Evolutionary conservation across 2,329 filamentous ascomycete species (phyloP), one percentile per base, ranked within the genome.

Genomic region (Pleoardoris graminearum): DNA sequence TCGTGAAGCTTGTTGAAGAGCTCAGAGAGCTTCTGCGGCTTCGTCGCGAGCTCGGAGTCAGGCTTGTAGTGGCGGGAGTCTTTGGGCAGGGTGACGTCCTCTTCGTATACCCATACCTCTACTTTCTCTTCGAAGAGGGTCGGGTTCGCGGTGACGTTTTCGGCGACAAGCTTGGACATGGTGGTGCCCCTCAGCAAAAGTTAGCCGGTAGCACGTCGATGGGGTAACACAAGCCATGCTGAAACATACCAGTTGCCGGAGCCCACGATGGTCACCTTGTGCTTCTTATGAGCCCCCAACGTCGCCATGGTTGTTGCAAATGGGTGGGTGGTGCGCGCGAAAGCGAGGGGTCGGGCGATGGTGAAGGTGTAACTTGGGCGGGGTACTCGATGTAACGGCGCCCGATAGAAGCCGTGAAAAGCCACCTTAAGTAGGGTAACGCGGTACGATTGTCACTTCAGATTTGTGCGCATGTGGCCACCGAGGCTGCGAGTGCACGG

Each of bases 91-190:
- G 84, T 83, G 59, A 96, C 86, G 21, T 96, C 84, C 75, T 99
- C 94, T 76, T 99, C 94, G 71, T 86, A 97, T 68, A 99, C 95
- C 94, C 94, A 99, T 94, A 99, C 97, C 76, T 96, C 90, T 47
- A 99, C 91, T 57, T 91, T 81, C 72, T 87, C 80, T 69, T 97
- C 90, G 71, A 97, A 99, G 38, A 97, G 71, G 25, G 91, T 83
- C 8, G 86, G 82, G 76, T 96, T 81, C 59, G 82, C 85, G 57
- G 83, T 85, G 32, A 91, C 89, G 77, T 96, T 99, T 76, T 99
- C 93, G 63, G 92, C 92, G 47, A 97, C 84, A 57, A 99, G 95
- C 78, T 99, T 99, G 72, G 92, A 87, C 76, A 99, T 97, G 54
- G 94, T 96, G 55, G 91, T 96, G 66, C 94, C 94, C 92, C 90